These are phyloP conservation scores for Dactylellina cionopaga DNA, from an alignment of 2,329 filamentous ascomycete species.

Conservation along the genomic window DNA sequence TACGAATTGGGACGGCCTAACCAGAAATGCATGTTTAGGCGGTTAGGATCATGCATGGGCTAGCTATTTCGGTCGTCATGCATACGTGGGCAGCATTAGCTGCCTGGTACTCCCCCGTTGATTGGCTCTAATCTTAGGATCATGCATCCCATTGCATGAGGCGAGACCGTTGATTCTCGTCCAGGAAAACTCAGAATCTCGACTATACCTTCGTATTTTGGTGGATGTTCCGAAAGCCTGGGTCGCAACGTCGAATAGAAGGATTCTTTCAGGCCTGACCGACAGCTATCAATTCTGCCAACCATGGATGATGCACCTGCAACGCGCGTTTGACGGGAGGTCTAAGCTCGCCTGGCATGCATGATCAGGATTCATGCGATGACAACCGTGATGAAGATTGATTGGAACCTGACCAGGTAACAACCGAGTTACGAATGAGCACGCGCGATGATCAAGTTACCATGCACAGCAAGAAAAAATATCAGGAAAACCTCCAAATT, in stretches of 20 bases:
- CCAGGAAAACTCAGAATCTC: slow-evolving; percentile 30
- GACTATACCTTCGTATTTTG: slow-evolving; percentile 33
- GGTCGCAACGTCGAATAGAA: not conserved
- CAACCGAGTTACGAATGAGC: slow-evolving; percentile 27
- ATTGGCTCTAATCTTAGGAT: slow-evolving; percentile 40
- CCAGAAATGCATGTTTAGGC: slow-evolving; percentile 45
- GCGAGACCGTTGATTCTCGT: slow-evolving; percentile 40
- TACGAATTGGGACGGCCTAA: slow-evolving; percentile 37
- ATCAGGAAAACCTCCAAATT: too few species aligned
- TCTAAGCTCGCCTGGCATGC: slow-evolving; percentile 38
- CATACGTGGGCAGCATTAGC: slow-evolving; percentile 27
- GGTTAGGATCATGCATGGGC: slow-evolving; percentile 46
- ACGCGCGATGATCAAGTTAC: too few species aligned
- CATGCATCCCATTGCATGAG: slow-evolving; percentile 33
- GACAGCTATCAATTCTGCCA: slow-evolving; percentile 9
- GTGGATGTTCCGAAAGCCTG: slow-evolving; percentile 30
- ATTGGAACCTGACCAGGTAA: slow-evolving; percentile 26
- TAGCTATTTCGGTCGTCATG: slow-evolving; percentile 25
- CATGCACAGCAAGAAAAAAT: too few species aligned
- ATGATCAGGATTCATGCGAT: slow-evolving; percentile 16
- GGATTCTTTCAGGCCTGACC: slow-evolving; percentile 27
- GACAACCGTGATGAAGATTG: too few species aligned
- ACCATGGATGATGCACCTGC: slow-evolving; percentile 28
- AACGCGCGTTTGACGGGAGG: slow-evolving; percentile 39
- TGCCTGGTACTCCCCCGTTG: slow-evolving; percentile 13